Evolutionary conservation across 768 basidiomycete species (phyloP), one percentile per base, ranked within the genome.

Genomic region (Boletus rubropictus): DNA sequence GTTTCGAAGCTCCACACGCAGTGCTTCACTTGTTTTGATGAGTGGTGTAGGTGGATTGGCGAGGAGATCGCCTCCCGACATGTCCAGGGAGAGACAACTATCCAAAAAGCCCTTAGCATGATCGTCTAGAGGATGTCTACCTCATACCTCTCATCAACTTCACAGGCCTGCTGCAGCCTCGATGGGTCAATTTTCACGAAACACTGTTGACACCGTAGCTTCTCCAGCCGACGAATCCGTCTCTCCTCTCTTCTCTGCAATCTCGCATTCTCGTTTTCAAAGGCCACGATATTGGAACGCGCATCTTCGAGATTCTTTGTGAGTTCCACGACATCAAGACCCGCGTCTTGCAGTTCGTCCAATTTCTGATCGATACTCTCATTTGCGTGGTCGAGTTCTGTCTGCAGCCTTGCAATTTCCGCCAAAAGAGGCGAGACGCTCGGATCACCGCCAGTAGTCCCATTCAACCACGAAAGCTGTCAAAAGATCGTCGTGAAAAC

Each of bases 281-380:
- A 67, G 1, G 60, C 49, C 6, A 65, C 64, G 14, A 85, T 80
- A 52, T 69, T 74, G 12, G 72, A 62, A 7, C 84, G 77, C 8
- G 86, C 84, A 53, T 89, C 86, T 48, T 82, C 84, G 3, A 91
- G 76, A 44, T 79, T 81, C 66, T 73, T 75, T 0, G 84, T 82
- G 29, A 89, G 70, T 7, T 78, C 80, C 37, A 91, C 79, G 34
- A 83, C 83, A 24, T 80, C 87, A 12, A 84, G 64, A 5, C 89
- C 89, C 0, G 84, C 82, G 47, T 90, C 83, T 58, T 89, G 86
- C 3, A 94, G 80, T 42, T 84, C 81, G 60, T 90, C 89, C 14
- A 94, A 73, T 63, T 93, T 92, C 59, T 90, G 84, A 55, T 94
- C 92, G 44, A 94, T 87, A 55, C 79, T 85, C 29, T 85, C 82